Percentiles rank a stretch among this genome's conserved stretches.
Evolutionary conservation across 306 rosid species (phyloP).

Genomic region (Vachellia collinsii): DNA sequence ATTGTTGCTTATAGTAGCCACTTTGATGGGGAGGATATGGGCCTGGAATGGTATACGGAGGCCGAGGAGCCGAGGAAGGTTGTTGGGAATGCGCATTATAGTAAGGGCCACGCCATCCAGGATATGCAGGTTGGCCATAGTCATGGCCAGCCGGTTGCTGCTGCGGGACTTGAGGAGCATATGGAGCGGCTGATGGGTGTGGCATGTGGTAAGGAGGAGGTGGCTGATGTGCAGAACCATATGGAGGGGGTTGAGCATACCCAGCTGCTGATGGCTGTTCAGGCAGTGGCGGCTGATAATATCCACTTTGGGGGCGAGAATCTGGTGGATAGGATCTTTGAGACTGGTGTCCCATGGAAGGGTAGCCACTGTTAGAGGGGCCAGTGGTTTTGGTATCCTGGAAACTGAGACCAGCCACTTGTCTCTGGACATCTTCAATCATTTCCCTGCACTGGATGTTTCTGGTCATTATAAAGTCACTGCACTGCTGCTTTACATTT

Average conservation of each 20-base stretch:
- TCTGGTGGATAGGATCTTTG: slow-evolving; percentile 69
- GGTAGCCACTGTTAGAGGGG: slow-evolving; percentile 54
- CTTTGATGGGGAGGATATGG: slow-evolving; percentile 84
- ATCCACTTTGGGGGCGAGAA: slow-evolving; percentile 67
- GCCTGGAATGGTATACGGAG: slow-evolving; percentile 80
- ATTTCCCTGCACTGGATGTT: slow-evolving; percentile 95
- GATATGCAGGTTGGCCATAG: slow-evolving; percentile 95
- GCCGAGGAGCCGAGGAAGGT: slow-evolving; percentile 69
- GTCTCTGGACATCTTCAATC: slow-evolving; percentile 96
- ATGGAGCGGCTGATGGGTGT: slow-evolving; percentile 59
- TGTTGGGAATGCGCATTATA: slow-evolving; percentile 76
- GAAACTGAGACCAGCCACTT: slow-evolving; percentile 84
- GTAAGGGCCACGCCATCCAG: slow-evolving; percentile 96
- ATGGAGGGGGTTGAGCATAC: slow-evolving; percentile 59
- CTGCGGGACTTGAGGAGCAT: slow-evolving; percentile 66
- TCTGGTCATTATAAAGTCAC: slow-evolving; percentile 94
- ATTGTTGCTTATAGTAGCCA: slow-evolving; percentile 86
- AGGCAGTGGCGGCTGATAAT: slow-evolving; percentile 64
- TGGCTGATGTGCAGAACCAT: slow-evolving; percentile 63
- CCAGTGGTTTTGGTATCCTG: slow-evolving; percentile 69
- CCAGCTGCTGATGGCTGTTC: slow-evolving; percentile 69
- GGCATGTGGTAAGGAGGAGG: slow-evolving; percentile 75
- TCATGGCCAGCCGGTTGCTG: slow-evolving; percentile 73
- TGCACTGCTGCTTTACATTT: slow-evolving; percentile 94
- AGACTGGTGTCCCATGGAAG: slow-evolving; percentile 64